These are phyloP conservation scores for Ampelomyces quisqualis DNA, from an alignment of 2,329 filamentous ascomycete genomes.

Conservation along the genomic window DNA sequence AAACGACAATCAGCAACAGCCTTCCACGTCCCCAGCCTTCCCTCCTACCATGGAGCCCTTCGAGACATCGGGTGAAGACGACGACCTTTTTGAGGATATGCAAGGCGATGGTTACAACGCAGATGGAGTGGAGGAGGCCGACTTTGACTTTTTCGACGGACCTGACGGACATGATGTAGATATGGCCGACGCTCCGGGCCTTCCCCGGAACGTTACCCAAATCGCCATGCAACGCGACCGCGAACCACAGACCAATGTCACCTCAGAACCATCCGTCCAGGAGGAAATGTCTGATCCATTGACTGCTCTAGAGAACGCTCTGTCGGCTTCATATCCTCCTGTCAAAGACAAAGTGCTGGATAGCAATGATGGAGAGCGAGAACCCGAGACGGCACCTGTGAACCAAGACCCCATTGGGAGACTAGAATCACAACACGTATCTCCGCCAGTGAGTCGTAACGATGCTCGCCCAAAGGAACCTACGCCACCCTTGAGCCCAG, in stretches of 20 bases:
- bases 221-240: not conserved
- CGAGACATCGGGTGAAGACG: constrained; percentile 35
- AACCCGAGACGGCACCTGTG: not conserved
- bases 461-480: constrained; percentile 14
- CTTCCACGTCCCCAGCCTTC: constrained; percentile 27
- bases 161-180: constrained; percentile 47
- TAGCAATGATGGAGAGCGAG: constrained; percentile 6
- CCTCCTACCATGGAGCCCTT: constrained; percentile 26
- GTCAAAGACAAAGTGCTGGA: constrained; percentile 1
- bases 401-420: not conserved
- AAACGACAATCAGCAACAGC: constrained; percentile 27
- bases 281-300: constrained; percentile 31
- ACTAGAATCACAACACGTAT: not conserved
- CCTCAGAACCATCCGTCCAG: constrained; percentile 13
- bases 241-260: not conserved
- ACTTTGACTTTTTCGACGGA: constrained; percentile 82
- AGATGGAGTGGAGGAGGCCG: constrained; percentile 75
- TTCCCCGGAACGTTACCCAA: constrained; percentile 15
- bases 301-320: constrained; percentile 32
- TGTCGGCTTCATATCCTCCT: constrained; percentile 16
- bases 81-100: constrained; percentile 66
- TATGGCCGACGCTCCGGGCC: constrained; percentile 32
- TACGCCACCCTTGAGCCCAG: constrained; percentile 46
- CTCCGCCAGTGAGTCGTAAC: not conserved
- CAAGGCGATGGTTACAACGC: constrained; percentile 70